Evolutionary conservation across 805 yeast species (phyloP), one percentile per base, ranked within the genome.

Genomic region (Hagleromyces aurorensis): DNA sequence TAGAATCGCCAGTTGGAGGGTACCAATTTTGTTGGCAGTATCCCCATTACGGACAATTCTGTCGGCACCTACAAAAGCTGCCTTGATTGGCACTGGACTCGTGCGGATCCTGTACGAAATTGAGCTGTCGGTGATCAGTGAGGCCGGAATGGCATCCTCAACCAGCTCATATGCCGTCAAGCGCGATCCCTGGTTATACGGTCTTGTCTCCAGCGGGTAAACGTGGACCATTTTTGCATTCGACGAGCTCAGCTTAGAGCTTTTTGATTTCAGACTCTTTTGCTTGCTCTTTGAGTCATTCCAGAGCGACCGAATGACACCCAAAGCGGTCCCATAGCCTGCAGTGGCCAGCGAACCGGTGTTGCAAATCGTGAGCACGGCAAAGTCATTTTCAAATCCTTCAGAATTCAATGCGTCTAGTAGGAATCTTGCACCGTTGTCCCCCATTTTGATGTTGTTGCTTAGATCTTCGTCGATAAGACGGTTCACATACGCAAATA

Each of bases 261-360:
- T 56, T 32, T 56, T 55, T 13, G 43, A 37, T 16, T 42, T 43
- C 17, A 53, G 56, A 7, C 44, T 43, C 1, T 52, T 21, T 11
- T 19, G 22, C 16, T 40, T 47, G 3, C 40, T 30, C 27, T 56
- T 42, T 1, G 72, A 54, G 37, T 64, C 57, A 30, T 52, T 48
- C 69, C 68, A 70, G 38, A 82, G 63, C 0, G 94, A 74, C 42
- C 97, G 72, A 21, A 89, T 75, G 14, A 91, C 83, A 9, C 98
- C 97, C 17, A 89, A 65, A 0, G 97, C 97, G 4, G 98, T 89
- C 17, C 98, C 98, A 52, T 86, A 89, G 2, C 97, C 97, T 4
- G 97, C 84, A 1, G 98, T 89, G 1, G 98, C 98, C 36, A 89
- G 64, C 0, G 96, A 84, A 0, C 98, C 98, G 1, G 98, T 89